Percentiles rank a stretch among this genome's conserved stretches.
These are phyloP conservation scores for Mastigamoeba balamuthi DNA, from an alignment of 78 protist species.

Conservation along the genomic window DNA sequence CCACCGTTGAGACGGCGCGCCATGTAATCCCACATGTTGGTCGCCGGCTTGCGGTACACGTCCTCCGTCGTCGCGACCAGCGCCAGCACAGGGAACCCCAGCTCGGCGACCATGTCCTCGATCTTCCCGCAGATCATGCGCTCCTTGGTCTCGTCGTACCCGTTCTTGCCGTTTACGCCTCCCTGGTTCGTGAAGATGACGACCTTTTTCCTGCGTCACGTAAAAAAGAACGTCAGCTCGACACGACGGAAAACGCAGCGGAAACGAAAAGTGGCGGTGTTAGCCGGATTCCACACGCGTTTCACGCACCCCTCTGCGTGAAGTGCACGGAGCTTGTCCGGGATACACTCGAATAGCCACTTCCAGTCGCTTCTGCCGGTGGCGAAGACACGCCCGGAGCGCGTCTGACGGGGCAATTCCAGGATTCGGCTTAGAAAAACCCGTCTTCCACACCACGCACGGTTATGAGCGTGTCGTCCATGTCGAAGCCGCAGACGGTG, in stretches of 20 bases:
- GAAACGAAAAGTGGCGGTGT: background rate
- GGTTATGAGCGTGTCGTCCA: background rate
- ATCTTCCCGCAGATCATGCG: background rate
- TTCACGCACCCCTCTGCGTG: too few relatives aligned
- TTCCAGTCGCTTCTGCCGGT: background rate
- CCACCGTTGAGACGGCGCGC: constrained; percentile 5
- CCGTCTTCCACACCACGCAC: background rate
- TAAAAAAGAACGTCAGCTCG: too few relatives aligned
- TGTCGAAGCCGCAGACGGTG: background rate
- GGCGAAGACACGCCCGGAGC: background rate
- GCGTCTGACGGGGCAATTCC: too few relatives aligned
- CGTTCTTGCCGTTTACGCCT: background rate
- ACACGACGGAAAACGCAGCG: too few relatives aligned
- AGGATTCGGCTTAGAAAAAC: too few relatives aligned
- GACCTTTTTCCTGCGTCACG: background rate
- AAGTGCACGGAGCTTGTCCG: too few relatives aligned
- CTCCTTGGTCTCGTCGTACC: background rate
- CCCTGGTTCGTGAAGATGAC: constrained; percentile 27
- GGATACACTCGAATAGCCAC: background rate
- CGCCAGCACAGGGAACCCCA: background rate
- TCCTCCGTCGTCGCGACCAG: constrained; percentile 3
- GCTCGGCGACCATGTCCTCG: background rate
- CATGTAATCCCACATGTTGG: constrained; percentile 16
- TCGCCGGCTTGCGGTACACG: constrained; percentile 5
- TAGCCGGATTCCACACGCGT: too few relatives aligned